phyloP scores from a whole-genome alignment of 2,329 filamentous ascomycete species.

The Leptographium radiaticola region DNA sequence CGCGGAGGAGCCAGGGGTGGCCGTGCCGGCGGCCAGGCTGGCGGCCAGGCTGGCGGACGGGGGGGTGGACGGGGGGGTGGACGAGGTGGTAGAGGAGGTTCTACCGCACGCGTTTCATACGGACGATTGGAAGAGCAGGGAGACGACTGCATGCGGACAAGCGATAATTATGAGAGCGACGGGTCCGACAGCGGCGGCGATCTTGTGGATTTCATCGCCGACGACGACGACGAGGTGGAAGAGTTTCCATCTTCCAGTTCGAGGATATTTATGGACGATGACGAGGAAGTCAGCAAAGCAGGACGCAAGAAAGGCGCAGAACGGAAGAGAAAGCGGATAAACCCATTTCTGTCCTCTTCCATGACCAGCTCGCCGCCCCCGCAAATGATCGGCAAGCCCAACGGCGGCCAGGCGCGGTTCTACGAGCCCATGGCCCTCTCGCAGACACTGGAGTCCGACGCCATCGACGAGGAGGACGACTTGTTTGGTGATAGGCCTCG shows the following conservation, averaged over 20 bases:
- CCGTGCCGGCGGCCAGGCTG: constrained; percentile 8
- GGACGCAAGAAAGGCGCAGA: no score
- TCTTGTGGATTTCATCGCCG: constrained; percentile 43
- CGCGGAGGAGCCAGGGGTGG: constrained; percentile 3
- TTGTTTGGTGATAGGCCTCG: neutral
- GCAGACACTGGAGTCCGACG: constrained; percentile 6
- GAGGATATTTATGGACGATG: neutral
- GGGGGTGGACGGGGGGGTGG: neutral
- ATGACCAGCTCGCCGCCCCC: neutral
- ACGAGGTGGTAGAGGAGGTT: constrained; percentile 3
- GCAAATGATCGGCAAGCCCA: neutral
- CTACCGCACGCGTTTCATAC: constrained; percentile 13
- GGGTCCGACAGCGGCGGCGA: constrained; percentile 36
- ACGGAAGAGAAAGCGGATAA: neutral
- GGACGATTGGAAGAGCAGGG: constrained; percentile 28
- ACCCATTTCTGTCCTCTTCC: neutral
- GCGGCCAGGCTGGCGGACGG: no score
- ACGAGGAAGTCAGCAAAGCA: neutral
- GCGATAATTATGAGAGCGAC: constrained; percentile 31
- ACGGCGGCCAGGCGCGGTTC: neutral
- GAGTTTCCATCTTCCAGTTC: constrained; percentile 1
- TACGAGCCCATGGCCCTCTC: constrained; percentile 8
- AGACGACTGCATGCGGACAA: constrained; percentile 38
- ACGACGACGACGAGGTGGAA: constrained; percentile 28
- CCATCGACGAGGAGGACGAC: neutral